Evolutionary conservation across 352 stramenopile genomes (phyloP), one percentile per base, ranked within the genome.

Genomic region (Pythium volutum): DNA sequence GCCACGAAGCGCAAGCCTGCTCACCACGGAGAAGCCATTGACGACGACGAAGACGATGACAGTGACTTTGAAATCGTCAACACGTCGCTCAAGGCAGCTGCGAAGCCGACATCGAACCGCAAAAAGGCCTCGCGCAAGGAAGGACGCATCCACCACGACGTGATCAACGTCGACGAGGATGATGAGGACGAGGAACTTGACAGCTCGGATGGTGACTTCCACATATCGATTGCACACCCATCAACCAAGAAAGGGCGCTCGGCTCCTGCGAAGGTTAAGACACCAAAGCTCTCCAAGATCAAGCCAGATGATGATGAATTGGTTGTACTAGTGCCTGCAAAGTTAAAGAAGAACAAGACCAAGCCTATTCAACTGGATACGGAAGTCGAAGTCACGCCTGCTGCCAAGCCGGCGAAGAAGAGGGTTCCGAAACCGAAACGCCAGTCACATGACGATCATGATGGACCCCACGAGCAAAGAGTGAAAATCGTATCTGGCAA

Each of bases 71-170:
- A 64, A 33, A 61, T 61, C 27, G 62, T 59, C 15, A 31, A 43
- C 25, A 39, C 55, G 9, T 26, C 22, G 29, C 14, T n/a, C 27
- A 47, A 55, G 26, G 39, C 50, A 9, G 10, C 43, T 12, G 60
- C 31, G 14, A 62, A 70, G 45, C 27, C 45, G 3, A 36, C 42
- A 16, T 22, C 5, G 0, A 49, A 38, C 10, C 27, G 55, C 5
- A 70, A 65, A 38, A 70, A 70, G 38, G 43, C 55, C 27, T 66
- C 63, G 14, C 55, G 63, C 14, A 70, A 70, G 39, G 49, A 64
- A 59, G 62, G 62, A n/a, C 46, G 62, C 2, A 49, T 46, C 6
- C 54, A 69, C 31, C 53, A 59, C 1, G 36, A 63, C 12, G 39
- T 59, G 22, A 63, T 59, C 39, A 25, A 48, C 36, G 53, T 59